A percentile compares a stretch with the other conserved stretches of the same genome.
Evolutionary conservation across 345 rosid genomes (phyloP).

Genomic region (Linum lewisii): DNA sequence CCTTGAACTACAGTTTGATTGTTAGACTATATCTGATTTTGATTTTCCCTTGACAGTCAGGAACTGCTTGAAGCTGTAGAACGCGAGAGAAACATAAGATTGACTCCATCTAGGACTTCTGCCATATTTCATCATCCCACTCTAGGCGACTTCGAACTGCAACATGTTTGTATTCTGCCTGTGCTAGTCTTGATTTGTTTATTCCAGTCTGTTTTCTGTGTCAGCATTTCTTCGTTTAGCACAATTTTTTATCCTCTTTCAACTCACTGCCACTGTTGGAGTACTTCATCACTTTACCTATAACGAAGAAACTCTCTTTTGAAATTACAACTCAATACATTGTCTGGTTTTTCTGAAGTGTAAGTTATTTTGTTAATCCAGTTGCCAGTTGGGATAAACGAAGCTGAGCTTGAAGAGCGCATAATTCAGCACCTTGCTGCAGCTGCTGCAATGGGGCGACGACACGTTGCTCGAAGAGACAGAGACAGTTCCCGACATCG

Average conservation of each 20-base stretch:
- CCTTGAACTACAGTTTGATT: neutral
- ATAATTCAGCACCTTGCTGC: conserved; percentile 94
- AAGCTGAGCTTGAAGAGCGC: conserved; percentile 87
- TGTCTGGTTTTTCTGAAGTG: neutral
- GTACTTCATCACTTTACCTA: no score
- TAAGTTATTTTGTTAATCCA: conserved; percentile 22
- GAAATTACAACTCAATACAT: no score
- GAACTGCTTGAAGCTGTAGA: conserved; percentile 85
- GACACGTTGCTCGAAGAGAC: conserved; percentile 73
- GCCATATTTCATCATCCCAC: conserved; percentile 91
- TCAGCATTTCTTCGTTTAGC: no score
- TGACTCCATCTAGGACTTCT: conserved; percentile 67
- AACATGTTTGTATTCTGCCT: conserved; percentile 52
- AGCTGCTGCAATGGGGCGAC: conserved; percentile 96
- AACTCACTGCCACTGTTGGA: no score
- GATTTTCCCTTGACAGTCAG: conserved; percentile 45
- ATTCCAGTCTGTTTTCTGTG: no score
- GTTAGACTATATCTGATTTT: neutral
- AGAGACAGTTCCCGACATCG: conserved; percentile 82
- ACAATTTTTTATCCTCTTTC: no score
- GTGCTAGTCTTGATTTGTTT: conserved; percentile 10
- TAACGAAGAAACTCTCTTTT: no score
- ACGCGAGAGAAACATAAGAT: conserved; percentile 70
- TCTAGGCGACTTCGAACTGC: conserved; percentile 87
- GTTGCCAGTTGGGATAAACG: conserved; percentile 70